phyloP scores from a whole-genome alignment of 1,284 basidiomycete species.

The Fistulinella cinereoalba region DNA sequence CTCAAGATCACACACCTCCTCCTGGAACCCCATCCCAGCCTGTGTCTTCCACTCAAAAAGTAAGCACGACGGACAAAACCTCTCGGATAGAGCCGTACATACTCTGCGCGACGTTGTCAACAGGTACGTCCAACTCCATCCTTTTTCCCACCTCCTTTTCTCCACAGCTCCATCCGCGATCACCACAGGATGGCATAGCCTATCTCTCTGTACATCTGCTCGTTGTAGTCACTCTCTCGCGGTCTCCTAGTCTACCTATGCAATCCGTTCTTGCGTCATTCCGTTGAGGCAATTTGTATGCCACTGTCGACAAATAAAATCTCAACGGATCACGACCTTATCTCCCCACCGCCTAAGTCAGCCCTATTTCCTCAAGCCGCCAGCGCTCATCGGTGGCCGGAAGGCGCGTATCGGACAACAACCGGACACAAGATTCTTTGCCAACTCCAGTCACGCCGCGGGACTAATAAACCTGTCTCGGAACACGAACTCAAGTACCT shows the following conservation, averaged over 20 bases:
- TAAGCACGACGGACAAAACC: conserved; percentile 18
- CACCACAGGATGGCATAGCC: conserved; percentile 7
- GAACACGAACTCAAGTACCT: conserved; percentile 7
- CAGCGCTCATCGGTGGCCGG: conserved; percentile 13
- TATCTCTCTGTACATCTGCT: conserved; percentile 7
- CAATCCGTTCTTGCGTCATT: conserved; percentile 1
- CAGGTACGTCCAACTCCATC: conserved; percentile 19
- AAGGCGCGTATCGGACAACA: conserved; percentile 17
- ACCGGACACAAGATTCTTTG: conserved; percentile 19
- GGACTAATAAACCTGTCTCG: conserved; percentile 23
- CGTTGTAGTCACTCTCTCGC: conserved; percentile 11
- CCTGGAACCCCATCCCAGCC: conserved; percentile 20
- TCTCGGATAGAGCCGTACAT: background rate
- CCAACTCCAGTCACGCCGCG: conserved; percentile 27
- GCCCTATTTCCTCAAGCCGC: conserved; percentile 10
- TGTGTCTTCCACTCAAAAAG: conserved; percentile 20
- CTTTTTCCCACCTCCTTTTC: conserved; percentile 29
- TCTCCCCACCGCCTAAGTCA: conserved; percentile 24
- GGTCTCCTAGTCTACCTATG: conserved; percentile 1
- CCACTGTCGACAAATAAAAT: conserved; percentile 13
- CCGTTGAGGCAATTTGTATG: conserved; percentile 9
- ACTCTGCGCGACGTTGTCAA: conserved; percentile 9
- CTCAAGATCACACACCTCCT: conserved; percentile 25
- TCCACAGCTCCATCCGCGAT: conserved; percentile 19
- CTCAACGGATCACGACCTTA: conserved; percentile 34